Conservation (phyloP, 345 rosid genomes). For the Clausena lansium region DNA sequence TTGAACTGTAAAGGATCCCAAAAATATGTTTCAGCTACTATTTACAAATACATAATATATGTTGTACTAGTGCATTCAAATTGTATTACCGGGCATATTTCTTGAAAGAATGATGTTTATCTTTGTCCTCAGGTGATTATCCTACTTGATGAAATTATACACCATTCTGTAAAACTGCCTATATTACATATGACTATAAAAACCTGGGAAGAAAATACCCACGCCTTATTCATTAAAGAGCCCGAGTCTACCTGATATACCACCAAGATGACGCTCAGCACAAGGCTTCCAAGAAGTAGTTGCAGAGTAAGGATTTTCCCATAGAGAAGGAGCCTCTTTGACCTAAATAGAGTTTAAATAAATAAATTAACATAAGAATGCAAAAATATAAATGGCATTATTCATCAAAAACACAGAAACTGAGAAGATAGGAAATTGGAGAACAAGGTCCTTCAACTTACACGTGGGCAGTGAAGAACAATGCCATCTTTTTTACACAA, state of each 20-base stretch:
- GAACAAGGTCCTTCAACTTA: slow-evolving; percentile 40
- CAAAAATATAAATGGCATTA: neutral
- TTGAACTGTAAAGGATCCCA: neutral
- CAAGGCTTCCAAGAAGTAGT: slow-evolving; percentile 99
- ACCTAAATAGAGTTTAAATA: slow-evolving; percentile 42
- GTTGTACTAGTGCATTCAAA: neutral
- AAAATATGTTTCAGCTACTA: neutral
- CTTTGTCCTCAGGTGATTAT: neutral
- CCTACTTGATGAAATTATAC: neutral
- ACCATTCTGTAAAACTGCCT: neutral
- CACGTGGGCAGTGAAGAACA: slow-evolving; percentile 87
- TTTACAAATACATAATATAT: neutral
- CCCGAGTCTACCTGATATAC: slow-evolving; percentile 57
- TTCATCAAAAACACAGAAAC: neutral
- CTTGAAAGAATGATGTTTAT: neutral
- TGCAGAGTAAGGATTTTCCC: slow-evolving; percentile 94
- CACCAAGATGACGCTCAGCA: slow-evolving; percentile 84
- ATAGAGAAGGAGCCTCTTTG: slow-evolving; percentile 88
- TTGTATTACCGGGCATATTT: neutral
- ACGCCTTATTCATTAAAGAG: neutral
- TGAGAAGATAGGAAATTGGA: neutral
- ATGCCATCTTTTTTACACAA: slow-evolving; percentile 95
- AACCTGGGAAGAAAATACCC: neutral
- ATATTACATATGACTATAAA: neutral
- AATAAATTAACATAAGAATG: slow-evolving; percentile 9